A percentile compares a stretch with the other conserved stretches of the same genome.
phyloP scores from a whole-genome alignment of 169 alveolate genomes.

The Plasmodium gaboni region DNA sequence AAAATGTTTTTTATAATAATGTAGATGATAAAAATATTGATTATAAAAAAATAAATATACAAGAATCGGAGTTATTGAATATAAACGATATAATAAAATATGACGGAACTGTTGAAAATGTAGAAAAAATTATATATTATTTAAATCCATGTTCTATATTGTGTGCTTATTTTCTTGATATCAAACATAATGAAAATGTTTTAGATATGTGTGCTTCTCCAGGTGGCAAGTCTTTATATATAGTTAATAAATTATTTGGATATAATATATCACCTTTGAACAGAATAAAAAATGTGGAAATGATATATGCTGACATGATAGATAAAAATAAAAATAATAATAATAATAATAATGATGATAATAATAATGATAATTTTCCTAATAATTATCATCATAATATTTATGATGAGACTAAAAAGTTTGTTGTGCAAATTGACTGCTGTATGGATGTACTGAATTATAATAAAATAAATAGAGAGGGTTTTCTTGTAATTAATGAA shows the following conservation, averaged over 20 bases:
- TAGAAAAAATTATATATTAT: conserved; percentile 20
- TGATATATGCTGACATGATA: too few relatives aligned
- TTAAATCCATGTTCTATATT: conserved; percentile 68
- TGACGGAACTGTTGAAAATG: conserved; percentile 31
- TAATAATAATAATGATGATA: conserved; percentile 4
- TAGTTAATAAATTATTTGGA: conserved; percentile 79
- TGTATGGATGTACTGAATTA: conserved; percentile 41
- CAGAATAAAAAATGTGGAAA: conserved; percentile 74
- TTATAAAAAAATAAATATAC: conserved; percentile 36
- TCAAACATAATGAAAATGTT: conserved; percentile 79
- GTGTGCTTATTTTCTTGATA: conserved; percentile 79
- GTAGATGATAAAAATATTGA: not conserved
- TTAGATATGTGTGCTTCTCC: conserved; percentile 92
- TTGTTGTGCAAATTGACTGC: conserved; percentile 34
- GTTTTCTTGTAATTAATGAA: conserved; percentile 83
- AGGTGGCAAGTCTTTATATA: conserved; percentile 89
- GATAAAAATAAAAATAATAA: too few relatives aligned
- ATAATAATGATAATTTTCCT: too few relatives aligned
- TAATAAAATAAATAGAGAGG: conserved; percentile 20
- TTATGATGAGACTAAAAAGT: too few relatives aligned
- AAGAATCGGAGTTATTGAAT: conserved; percentile 22
- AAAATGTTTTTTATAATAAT: not conserved
- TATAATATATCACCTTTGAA: conserved; percentile 22
- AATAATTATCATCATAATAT: too few relatives aligned
- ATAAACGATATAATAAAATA: conserved; percentile 32